Base-by-base conservation (phyloP, 345 rosid species). In the Euclidium syriacum region DNA sequence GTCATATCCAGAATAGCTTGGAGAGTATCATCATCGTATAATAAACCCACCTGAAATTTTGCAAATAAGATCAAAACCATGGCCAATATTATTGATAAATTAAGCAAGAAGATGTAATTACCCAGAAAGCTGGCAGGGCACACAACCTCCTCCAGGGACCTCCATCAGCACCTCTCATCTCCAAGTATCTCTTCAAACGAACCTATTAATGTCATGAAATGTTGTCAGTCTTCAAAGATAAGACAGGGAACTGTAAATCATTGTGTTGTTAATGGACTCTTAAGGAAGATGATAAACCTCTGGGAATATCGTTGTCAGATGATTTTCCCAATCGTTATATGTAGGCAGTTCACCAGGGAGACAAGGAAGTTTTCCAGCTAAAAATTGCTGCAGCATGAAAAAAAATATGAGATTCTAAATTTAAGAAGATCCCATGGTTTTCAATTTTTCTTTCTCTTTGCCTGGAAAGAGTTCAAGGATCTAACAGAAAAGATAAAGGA, bases 161-260 rank as follows among this genome's bases (percentile, higher is more conserved):
- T 77, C 97, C 96, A 83, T 90, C 99, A 74, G 97, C 96, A 53
- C 99, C 99, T 75, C 97, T 90, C 99, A 95, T 95, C 81, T 95
- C 99, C 81, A 95, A 76, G 78, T 95, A 95, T 53, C 99, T 82
- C 87, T 95, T 94, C 62, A 94, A 75, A 60, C 99, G 82, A 40
- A 94, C 99, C 97, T 87, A 79, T 56, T 27, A 8, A n/a, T 16
- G 51, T 71, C 54, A 56, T 36, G 50, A 29, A 41, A 69, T 12
- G 42, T 39, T 23, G 17, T 35, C 34, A 40, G 46, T 43, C 10
- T 71, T 57, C 61, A 57, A n/a, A 59, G 26, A 29, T 35, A 49
- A 23, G 53, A 39, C 18, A 49, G 10, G 57, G 19, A 52, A 42
- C 35, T 62, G 42, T 52, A 77, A 22, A 6, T 41, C 35, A 38